Evolutionary conservation across 331 rosid species (phyloP).

Genomic region (Phaseolus coccineus): DNA sequence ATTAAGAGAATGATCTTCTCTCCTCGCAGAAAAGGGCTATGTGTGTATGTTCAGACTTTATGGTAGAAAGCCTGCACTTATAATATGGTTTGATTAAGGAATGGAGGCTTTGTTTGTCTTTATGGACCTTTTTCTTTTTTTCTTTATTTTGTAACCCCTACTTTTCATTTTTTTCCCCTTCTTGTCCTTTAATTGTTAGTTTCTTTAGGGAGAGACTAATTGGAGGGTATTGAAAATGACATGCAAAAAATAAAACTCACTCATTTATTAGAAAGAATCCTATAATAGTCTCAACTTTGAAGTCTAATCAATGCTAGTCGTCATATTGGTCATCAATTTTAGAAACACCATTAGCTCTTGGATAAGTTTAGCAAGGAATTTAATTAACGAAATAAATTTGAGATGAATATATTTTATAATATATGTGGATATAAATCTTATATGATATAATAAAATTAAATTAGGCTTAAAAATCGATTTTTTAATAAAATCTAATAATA

Average conservation of each 20-base stretch:
- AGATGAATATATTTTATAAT: too few species aligned
- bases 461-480: too few species aligned
- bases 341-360: neutral
- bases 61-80: constrained; percentile 67
- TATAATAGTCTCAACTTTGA: constrained; percentile 50
- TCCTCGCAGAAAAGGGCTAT: constrained; percentile 46
- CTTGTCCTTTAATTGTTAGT: constrained; percentile 58
- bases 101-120: constrained; percentile 62
- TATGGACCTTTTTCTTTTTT: constrained; percentile 46
- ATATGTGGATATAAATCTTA: too few species aligned
- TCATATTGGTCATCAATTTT: constrained; percentile 21
- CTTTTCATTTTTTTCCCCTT: constrained; percentile 43
- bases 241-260: constrained; percentile 45
- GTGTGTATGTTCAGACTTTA: constrained; percentile 51
- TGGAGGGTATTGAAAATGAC: constrained; percentile 76
- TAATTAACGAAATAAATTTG: too few species aligned
- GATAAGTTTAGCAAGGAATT: neutral
- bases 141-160: constrained; percentile 26
- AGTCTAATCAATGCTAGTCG: constrained; percentile 24
- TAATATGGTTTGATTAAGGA: constrained; percentile 49
- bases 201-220: constrained; percentile 55
- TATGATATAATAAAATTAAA: too few species aligned
- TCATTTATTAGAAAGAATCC: constrained; percentile 66
- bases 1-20: constrained; percentile 53
- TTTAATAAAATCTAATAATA: neutral